Evolutionary conservation across 108 stramenopile genomes (phyloP), one percentile per base, ranked within the genome.

Genomic region (Cyclotella baltica): DNA sequence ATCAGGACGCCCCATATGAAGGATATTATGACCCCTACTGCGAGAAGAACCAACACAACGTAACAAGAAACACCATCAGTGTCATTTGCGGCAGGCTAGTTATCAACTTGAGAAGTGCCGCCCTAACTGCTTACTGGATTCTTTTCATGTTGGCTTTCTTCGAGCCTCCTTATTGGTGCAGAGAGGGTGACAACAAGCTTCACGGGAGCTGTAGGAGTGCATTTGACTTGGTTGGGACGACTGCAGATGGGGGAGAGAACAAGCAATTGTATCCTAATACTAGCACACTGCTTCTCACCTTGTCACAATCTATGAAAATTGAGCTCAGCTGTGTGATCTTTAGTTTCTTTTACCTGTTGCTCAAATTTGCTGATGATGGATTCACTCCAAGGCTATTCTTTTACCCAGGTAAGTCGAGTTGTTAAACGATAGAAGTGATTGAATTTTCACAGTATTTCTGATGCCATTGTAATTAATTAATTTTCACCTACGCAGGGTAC

Each of bases 141-240:
- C 65, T 89, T 22, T 83, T 90, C 23, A 33, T 89, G 46, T 63
- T 94, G 28, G 76, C 81, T 15, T 88, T 91, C 58, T 38, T 92
- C 37, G 93, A 94, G 56, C 93, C 93, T 19, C 93, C 93, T 4
- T 34, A 48, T 50, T 94, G 93, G 93, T 94, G 93, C 78, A 84
- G 80, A 37, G 56, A 81, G 30, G 82, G 69, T 36, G 37, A 55
- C 67, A 34, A 56, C 25, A 67, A 56, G 16, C 34, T 36, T 19
- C 76, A 64, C 28, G 67, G 69, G 15, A 72, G 78, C 38, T 94
- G 91, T 51, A 64, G 72, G 34, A 57, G 62, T 11, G 34, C 72
- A 1, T 75, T 88, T 36, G 33, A 46, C 19, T 48, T 67, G 34
- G 0, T 20, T 56, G 87, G 87, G 13, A 58, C 66, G 13, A 84